A percentile compares a stretch with the other conserved stretches of the same genome.
Conservation (phyloP, 1,284 basidiomycete species). For the Cryptococcus wingfieldii region DNA sequence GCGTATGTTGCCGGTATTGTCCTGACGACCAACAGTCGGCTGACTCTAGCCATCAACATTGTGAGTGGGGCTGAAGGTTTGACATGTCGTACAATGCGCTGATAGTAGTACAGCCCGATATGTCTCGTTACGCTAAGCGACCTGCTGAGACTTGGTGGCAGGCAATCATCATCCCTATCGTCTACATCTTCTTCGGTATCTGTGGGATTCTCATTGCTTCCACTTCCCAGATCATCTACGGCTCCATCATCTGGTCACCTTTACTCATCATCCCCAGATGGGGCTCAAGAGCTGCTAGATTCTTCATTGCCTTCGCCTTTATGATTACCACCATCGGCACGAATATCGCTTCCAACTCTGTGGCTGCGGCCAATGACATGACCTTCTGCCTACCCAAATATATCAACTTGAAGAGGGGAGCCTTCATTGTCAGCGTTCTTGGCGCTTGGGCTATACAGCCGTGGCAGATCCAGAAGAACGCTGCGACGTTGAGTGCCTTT, state of each 20-base stretch:
- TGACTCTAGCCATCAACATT: conserved; percentile 22
- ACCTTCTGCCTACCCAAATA: conserved; percentile 26
- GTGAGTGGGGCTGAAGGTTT: conserved; percentile 13
- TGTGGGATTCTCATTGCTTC: conserved; percentile 29
- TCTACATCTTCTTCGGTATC: conserved; percentile 21
- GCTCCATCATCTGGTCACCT: conserved; percentile 25
- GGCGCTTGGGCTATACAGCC: conserved; percentile 39
- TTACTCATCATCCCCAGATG: conserved; percentile 21
- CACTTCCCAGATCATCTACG: conserved; percentile 14
- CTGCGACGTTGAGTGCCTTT: conserved; percentile 27
- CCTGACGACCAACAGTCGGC: conserved; percentile 20
- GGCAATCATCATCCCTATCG: conserved; percentile 21
- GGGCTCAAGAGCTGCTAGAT: conserved; percentile 22
- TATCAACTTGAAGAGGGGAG: conserved; percentile 48
- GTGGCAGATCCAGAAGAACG: conserved; percentile 41
- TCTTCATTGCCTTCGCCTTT: conserved; percentile 22
- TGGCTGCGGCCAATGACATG: conserved; percentile 26
- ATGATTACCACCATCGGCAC: conserved; percentile 14
- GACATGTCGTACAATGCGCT: background rate
- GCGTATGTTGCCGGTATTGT: conserved; percentile 29
- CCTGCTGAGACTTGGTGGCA: conserved; percentile 18
- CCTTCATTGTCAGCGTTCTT: conserved; percentile 27
- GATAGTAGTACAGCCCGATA: background rate
- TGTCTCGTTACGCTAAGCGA: conserved; percentile 18
- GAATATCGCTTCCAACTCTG: conserved; percentile 22